Evolutionary conservation across 1,284 basidiomycete species (phyloP), one percentile per base, ranked within the genome.

Genomic region (Pyrrhoderma noxium): DNA sequence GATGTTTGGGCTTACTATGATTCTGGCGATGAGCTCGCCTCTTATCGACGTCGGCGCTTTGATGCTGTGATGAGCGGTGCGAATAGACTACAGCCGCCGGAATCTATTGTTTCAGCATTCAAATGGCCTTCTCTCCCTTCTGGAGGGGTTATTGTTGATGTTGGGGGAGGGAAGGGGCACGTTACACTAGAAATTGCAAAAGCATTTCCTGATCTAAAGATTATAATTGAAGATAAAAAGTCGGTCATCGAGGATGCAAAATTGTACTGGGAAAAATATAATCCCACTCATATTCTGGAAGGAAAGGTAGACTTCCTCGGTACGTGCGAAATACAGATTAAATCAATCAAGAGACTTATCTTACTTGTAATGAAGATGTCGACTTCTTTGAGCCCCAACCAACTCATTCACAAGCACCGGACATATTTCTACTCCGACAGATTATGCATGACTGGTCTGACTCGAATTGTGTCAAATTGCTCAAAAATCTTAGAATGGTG

Each of bases 371-470:
- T 22, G n/a, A 40, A 40, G 38, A 16, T 40, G 7, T 18, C 23
- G 37, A 64, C 54, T 66, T 64, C 52, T 64, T 67, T 52, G 34
- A 25, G 9, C 51, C 55, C 3, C 62, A 65, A 42, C 58, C 62
- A 2, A 56, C 60, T 13, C 42, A 5, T 34, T 55, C 42, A 56
- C 56, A 22, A 45, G 53, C 19, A 60, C 62, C 16, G 3, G 56
- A 52, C 18, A 57, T 63, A 13, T 64, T 57, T 54, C 40, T 64
- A 19, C 49, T 65, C 3, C 55, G 61, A 18, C 52, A 49, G 9
- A 59, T 63, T 48, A 51, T 58, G 2, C 63, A 65, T 56, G 60
- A 64, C 55, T 64, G 62, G 62, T 49, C 56, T 8, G 57, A 60
- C 48, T 38, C 43, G 8, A 45, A 60, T 9, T 53, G 52, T 23